A percentile compares a stretch with the other conserved stretches of the same genome.
phyloP scores from a whole-genome alignment of 176 grass and related monocot species.

The Oryza longistaminata region DNA sequence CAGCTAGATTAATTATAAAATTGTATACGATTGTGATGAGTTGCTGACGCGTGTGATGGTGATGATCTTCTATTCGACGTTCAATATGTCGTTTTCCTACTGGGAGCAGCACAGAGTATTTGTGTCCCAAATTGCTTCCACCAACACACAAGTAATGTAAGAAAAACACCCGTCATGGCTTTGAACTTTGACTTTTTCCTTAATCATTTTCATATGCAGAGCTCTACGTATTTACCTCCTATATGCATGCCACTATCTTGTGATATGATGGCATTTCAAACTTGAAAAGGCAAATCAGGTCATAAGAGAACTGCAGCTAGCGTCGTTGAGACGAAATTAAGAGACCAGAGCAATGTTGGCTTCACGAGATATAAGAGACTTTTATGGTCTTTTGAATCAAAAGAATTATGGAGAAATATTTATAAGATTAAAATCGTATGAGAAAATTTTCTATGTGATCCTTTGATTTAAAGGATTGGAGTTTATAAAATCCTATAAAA shows the following conservation, averaged over 20 bases:
- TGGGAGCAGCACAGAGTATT: not conserved
- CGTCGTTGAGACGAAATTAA: not conserved
- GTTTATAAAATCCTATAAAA: too few species aligned
- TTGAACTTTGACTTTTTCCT: not conserved
- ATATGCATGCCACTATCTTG: not conserved
- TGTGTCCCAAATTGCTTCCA: not conserved
- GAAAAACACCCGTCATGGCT: too few species aligned
- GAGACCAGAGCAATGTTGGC: not conserved
- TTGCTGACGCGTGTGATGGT: not conserved
- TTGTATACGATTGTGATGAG: not conserved
- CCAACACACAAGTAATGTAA: too few species aligned
- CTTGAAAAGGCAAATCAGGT: not conserved
- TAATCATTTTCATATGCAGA: not conserved
- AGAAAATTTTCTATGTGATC: too few species aligned
- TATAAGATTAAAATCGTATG: too few species aligned
- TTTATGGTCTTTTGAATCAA: not conserved
- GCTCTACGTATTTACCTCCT: not conserved
- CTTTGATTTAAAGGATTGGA: too few species aligned
- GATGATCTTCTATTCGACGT: not conserved
- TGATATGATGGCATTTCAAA: not conserved
- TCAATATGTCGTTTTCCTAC: not conserved
- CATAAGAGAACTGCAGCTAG: not conserved
- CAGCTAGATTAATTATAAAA: not conserved
- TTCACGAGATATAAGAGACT: conserved; percentile 14
- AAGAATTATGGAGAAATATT: too few species aligned